Evolutionary conservation across 805 yeast species (phyloP), one percentile per base, ranked within the genome.

Genomic region (Ogataea dorogensis): DNA sequence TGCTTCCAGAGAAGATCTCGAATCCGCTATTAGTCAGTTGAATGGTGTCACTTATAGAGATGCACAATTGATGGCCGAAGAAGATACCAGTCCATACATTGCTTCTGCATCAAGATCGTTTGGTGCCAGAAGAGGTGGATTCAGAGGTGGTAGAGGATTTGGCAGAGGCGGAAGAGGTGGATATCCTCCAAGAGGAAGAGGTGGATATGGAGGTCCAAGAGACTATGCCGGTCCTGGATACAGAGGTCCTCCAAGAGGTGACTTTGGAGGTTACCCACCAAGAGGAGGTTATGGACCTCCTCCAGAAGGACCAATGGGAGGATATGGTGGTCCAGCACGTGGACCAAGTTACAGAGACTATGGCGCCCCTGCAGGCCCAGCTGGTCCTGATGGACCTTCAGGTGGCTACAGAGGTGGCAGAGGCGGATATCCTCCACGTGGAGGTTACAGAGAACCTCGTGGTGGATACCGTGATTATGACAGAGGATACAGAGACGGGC

Each of bases 21-120:
- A 71, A 38, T 72, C 73, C 45, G 93, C 97, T 29, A 64, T 91
- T 50, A 76, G 77, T 40, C 76, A 80, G 56, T 71, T 86, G 54
- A 86, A 86, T 61, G 80, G 77, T 49, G 68, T 76, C 42, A 82
- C 83, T 43, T 78, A 73, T 65, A 93, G 93, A 51, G 63, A 55
- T 23, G 60, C 78, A 35, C 67, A 77, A 42, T 68, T 86, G 40
- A 65, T 78, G 33, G 86, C 84, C 42, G 95, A 86, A 64, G 86
- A 82, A 63, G 96, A 87, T 54, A 73, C 77, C 31, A 64, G 77
- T 38, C 80, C 80, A 33, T 75, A 72, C 50, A 67, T 74, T 36
- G 59, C 63, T 14, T 53, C 63, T 34, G 62, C 77, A 66, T 46
- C 79, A 65, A 51, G 73, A 70, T 51, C 68, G 63, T 56, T 65